Evolutionary conservation across 495 filamentous ascomycete species (phyloP), one percentile per base, ranked within the genome.

Genomic region (Penicillium soppii): DNA sequence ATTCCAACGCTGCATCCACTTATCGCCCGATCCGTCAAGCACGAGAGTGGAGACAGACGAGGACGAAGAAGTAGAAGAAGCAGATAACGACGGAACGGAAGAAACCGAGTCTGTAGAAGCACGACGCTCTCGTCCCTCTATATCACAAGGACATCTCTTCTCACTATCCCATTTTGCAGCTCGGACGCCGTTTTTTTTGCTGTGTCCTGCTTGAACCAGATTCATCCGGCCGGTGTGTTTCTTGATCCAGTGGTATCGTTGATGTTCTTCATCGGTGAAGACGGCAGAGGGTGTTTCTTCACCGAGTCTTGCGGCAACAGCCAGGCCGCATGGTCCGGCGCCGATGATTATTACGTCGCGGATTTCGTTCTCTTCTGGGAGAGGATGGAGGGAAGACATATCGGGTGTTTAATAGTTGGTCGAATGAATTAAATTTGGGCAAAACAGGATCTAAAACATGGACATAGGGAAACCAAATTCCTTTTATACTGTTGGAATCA

Each of bases 261-360:
- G 75, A 55, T 87, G 83, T 54, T 85, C 83, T 48, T 82, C 79
- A 61, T 85, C 84, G 3, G 83, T 85, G 68, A 86, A 86, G 30
- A 84, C 74, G 10, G 82, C 80, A 0, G 80, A 84, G 7, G 82
- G 82, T 2, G 82, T 85, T 44, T 71, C 70, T 68, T 86, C 82
- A 35, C 69, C 73, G 1, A 87, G 67, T 4, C 82, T 75, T 3
- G 82, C 78, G 7, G 83, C 82, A 25, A 81, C 76, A 23, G 77
- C 81, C 12, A 86, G 78, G 16, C 82, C 82, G 50, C 82, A 83
- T 5, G 84, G 82, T 7, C 84, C 82, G 19, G 79, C 83, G 29
- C 84, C 84, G 42, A 87, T 69, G 55, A 86, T 83, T 32, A 85
- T 66, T 16, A 85, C 73, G 56, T 84, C 78, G 58, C 74, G 74